Base-by-base conservation (phyloP, 1,139 yeast genomes). In the Yamadazyma mexicana region DNA sequence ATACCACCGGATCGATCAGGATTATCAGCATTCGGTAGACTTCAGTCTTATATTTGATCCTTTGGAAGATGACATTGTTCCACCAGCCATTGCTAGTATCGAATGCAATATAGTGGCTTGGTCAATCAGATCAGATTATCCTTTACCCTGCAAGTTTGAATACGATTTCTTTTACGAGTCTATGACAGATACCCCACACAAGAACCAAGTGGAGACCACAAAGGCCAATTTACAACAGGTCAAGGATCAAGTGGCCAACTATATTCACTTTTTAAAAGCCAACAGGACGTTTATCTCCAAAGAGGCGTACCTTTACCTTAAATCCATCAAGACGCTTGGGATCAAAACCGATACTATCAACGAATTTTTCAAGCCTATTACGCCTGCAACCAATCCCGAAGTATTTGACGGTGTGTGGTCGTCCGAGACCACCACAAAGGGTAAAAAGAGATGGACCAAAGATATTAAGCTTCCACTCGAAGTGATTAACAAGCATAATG, bases 111-210 rank as follows among this genome's bases (percentile, higher is more conserved):
- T 72, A 10, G 67, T 71, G 1, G 58, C 66, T 7, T 72, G 77
- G 77, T 56, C 77, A 2, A 69, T 66, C 47, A 55, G 58, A 34
- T 56, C 75, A 2, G 75, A 70, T 31, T 69, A 64, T 43, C 75
- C 77, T 1, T 49, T 72, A 27, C 76, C 76, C 2, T 56, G 68
- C 40, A 61, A 59, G 33, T 47, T 72, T 17, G 66, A 64, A 5
- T 69, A 69, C 43, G 77, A 72, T 46, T 71, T 72, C 49, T 70
- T 70, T 50, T 70, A 71, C 49, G 54, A 62, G 5, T 52, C 58
- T 18, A 57, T 61, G 2, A 43, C 49, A n/a, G 50, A 50, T n/a
- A 40, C 48, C 6, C 44, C 45, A 22, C 51, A 44, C 11, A 31
- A 17, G 16, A 66, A 66, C 33, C 65, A 64, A 24, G 64, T 62